phyloP scores from a whole-genome alignment of 2,329 filamentous ascomycete species.

The Fusarium cyanostomum region DNA sequence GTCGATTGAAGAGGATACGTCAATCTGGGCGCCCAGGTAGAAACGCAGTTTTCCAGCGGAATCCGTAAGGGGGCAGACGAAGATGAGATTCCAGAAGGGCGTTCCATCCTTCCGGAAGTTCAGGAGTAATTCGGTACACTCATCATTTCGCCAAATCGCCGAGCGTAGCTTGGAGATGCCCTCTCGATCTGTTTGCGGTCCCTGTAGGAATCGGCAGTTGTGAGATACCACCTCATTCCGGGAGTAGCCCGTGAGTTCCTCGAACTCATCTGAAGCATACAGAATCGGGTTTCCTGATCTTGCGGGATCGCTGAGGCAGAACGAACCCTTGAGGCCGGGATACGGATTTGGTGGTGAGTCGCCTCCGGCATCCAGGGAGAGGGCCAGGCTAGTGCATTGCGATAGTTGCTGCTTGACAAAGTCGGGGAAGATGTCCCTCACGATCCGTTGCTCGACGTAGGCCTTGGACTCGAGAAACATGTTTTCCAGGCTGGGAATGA shows the following conservation, averaged over 20 bases:
- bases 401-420: constrained; percentile 64
- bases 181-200: constrained; percentile 55
- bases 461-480: constrained; percentile 55
- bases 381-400: constrained; percentile 54
- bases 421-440: constrained; percentile 58
- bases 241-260: constrained; percentile 60
- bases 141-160: constrained; percentile 53
- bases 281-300: constrained; percentile 61
- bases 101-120: constrained; percentile 62
- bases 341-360: constrained; percentile 50
- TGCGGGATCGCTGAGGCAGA: constrained; percentile 64
- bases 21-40: constrained; percentile 66
- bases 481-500: constrained; percentile 57
- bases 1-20: constrained; percentile 64
- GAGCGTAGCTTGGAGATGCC: constrained; percentile 54
- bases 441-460: constrained; percentile 56
- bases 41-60: constrained; percentile 58
- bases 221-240: constrained; percentile 58
- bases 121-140: constrained; percentile 60
- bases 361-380: constrained; percentile 51
- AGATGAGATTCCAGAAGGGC: constrained; percentile 67
- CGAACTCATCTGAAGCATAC: constrained; percentile 61
- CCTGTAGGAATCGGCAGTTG: constrained; percentile 62
- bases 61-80: constrained; percentile 62
- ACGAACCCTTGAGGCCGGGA: constrained; percentile 66